Evolutionary conservation across 371 early-diverging fungal genomes (phyloP).

Genomic region (Apophysomyces sp.): DNA sequence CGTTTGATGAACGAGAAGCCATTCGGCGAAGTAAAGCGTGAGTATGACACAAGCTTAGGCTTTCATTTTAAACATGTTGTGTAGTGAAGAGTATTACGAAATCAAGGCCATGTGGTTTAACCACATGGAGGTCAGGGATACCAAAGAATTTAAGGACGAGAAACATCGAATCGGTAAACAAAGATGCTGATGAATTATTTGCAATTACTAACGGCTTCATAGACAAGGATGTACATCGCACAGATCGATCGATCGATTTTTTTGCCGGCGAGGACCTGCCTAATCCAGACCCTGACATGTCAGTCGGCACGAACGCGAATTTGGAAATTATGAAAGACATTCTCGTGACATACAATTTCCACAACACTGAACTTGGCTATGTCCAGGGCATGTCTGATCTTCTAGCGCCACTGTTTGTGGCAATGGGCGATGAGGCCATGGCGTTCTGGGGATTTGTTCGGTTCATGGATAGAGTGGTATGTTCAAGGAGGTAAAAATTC

Average conservation of each 20-base stretch:
- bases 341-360: conserved; percentile 84
- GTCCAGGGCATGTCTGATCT: conserved; percentile 98
- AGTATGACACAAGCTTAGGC: neutral
- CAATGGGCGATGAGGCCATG: conserved; percentile 86
- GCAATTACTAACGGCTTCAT: conserved; percentile 3
- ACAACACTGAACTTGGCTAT: conserved; percentile 73
- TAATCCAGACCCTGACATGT: conserved; percentile 57
- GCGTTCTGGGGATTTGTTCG: conserved; percentile 90
- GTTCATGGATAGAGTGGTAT: conserved; percentile 87
- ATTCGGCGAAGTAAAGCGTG: conserved; percentile 60
- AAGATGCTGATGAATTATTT: neutral
- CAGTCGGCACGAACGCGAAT: conserved; percentile 65
- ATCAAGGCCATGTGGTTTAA: conserved; percentile 84
- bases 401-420: conserved; percentile 83
- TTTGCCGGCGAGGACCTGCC: conserved; percentile 71
- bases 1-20: conserved; percentile 69
- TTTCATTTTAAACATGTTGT: neutral
- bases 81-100: conserved; percentile 68
- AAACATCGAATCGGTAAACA: conserved; percentile 75
- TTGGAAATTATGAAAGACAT: conserved; percentile 87
- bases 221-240: conserved; percentile 94
- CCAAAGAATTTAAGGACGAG: conserved; percentile 72
- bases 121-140: conserved; percentile 53
- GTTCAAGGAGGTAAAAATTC: neutral
- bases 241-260: conserved; percentile 81